A percentile compares a stretch with the other conserved stretches of the same genome.
These are phyloP conservation scores for Xylariaceae sp. DNA, from an alignment of 2,329 filamentous ascomycete genomes.

Conservation along the genomic window DNA sequence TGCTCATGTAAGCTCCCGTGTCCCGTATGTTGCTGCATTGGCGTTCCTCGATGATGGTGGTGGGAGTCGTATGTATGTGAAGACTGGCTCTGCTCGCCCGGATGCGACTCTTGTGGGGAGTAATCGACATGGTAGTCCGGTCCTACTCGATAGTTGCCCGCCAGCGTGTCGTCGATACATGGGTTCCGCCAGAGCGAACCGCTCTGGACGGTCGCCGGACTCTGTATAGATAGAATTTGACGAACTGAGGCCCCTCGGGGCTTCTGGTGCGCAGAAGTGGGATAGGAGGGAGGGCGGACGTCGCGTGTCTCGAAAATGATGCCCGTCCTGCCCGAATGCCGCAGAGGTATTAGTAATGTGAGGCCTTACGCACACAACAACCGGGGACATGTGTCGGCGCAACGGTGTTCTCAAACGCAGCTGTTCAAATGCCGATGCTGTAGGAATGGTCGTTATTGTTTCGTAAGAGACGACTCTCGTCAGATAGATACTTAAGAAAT, in stretches of 20 bases:
- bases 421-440: conserved; percentile 17
- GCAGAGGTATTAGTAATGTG: conserved; percentile 22
- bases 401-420: conserved; percentile 15
- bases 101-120: conserved; percentile 62
- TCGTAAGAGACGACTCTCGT: conserved; percentile 18
- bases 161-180: conserved; percentile 69
- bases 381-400: conserved; percentile 33
- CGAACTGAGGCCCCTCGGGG: conserved; percentile 49
- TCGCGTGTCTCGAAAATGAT: conserved; percentile 28
- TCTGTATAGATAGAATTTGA: conserved; percentile 58
- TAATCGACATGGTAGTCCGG: conserved; percentile 72
- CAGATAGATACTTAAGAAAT: too few relatives aligned
- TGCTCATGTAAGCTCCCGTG: conserved; percentile 44
- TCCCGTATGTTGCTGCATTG: conserved; percentile 46
- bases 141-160: conserved; percentile 68
- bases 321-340: conserved; percentile 25
- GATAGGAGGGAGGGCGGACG: conserved; percentile 24
- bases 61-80: conserved; percentile 57
- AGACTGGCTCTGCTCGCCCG: conserved; percentile 60
- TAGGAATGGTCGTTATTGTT: conserved; percentile 16
- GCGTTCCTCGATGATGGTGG: conserved; percentile 42
- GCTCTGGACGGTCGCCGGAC: conserved; percentile 68
- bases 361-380: conserved; percentile 26
- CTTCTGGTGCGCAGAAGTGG: conserved; percentile 36
- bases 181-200: conserved; percentile 72